Base-by-base conservation (phyloP, 2,329 filamentous ascomycete species). In the Penicillium sp. region DNA sequence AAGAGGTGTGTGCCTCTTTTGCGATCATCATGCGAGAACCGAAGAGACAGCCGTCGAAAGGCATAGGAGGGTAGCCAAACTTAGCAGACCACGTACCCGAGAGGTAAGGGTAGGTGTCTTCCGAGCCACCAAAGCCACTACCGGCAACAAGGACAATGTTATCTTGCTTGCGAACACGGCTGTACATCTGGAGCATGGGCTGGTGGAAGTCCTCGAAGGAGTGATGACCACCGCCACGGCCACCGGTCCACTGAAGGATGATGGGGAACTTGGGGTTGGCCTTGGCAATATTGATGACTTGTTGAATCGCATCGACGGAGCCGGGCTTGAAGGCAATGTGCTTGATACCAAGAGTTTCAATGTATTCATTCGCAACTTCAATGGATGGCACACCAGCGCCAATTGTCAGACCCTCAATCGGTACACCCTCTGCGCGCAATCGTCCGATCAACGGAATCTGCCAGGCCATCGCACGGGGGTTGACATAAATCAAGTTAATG, bases 161-260 rank as follows among this genome's bases (percentile, higher is more conserved):
- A 64, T 89, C 83, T 62, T 88, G 88, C 69, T 90, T 86, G 69
- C 92, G 86, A 62, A 97, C 91, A 55, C 91, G 87, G 63, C 87
- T 85, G 73, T 97, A 97, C 89, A 96, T 95, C 67, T 90, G 87
- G 8, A 97, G 79, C 42, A 97, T 88, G 5, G 92, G 92, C 69
- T 92, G 87, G 74, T 96, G 92, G 82, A 97, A 96, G 73, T 97
- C 92, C 73, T 97, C 92, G 60, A 88, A 96, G 0, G 91, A 96
- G 78, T 97, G 92, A 74, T 96, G 92, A 55, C 92, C 92, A 78
- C 92, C 92, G 63, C 91, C 92, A 75, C 92, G 88, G 38, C 92
- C 92, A 70, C 92, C 92, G 57, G 92, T 97, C 92, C 92, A 97
- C 76, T 97, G 92, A 59, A 96, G 79, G 50, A 96, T 86, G 50